Evolutionary conservation across 192 early-diverging fungal genomes (phyloP).

Genomic region (Coemansia sp.): DNA sequence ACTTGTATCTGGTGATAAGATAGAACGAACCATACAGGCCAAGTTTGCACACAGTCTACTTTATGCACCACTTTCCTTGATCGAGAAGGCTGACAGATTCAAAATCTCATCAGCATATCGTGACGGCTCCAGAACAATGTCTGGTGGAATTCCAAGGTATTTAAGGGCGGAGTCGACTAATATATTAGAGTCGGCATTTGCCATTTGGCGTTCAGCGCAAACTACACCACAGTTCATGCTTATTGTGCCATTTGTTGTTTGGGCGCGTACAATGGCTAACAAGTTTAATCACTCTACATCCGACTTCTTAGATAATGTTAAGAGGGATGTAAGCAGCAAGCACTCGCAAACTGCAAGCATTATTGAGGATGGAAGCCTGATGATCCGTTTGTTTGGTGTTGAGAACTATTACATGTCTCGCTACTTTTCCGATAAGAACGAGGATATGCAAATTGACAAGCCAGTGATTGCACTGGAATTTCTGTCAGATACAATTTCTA

Average conservation of each 20-base stretch:
- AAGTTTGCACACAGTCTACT: slow-evolving; percentile 2
- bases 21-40: background rate
- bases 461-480: slow-evolving; percentile 61
- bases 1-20: background rate
- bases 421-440: slow-evolving; percentile 62
- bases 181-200: background rate
- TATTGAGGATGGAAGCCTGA: slow-evolving; percentile 62
- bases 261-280: background rate
- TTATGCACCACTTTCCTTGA: background rate
- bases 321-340: background rate
- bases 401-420: slow-evolving; percentile 59
- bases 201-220: background rate
- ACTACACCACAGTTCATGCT: slow-evolving; percentile 25
- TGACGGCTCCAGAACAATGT: background rate
- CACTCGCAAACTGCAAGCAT: slow-evolving; percentile 12
- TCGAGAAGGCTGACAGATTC: slow-evolving; percentile 9
- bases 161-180: background rate
- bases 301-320: background rate
- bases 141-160: background rate
- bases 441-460: slow-evolving; percentile 58
- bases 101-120: background rate
- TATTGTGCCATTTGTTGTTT: slow-evolving; percentile 15
- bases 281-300: background rate
- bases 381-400: slow-evolving; percentile 68
- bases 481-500: slow-evolving; percentile 58